phyloP scores from a whole-genome alignment of 1,284 basidiomycete species.

The Irpex sp. region DNA sequence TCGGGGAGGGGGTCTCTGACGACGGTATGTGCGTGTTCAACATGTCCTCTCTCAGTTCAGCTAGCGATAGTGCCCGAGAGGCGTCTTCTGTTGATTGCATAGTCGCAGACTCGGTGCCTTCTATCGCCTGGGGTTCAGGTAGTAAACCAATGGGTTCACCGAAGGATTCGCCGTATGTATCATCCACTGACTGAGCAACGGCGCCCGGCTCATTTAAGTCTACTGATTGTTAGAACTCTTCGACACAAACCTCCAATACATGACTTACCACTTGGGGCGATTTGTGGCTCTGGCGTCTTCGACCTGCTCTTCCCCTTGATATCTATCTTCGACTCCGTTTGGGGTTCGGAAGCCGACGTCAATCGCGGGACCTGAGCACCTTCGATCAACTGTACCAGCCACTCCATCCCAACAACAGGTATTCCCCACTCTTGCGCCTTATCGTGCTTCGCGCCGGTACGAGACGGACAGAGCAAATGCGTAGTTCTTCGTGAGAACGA shows the following conservation, averaged over 20 bases:
- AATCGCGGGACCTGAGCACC: background rate
- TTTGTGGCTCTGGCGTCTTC: background rate
- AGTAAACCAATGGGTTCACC: constrained; percentile 23
- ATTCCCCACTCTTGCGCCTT: constrained; percentile 72
- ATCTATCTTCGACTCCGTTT: background rate
- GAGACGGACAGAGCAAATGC: constrained; percentile 70
- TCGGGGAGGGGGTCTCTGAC: constrained; percentile 41
- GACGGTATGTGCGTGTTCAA: constrained; percentile 44
- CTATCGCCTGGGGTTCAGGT: background rate
- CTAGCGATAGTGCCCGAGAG: constrained; percentile 2
- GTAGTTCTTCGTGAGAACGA: constrained; percentile 63
- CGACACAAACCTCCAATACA: background rate
- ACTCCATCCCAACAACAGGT: constrained; percentile 56
- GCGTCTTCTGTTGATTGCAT: too few species aligned
- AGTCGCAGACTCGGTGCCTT: background rate
- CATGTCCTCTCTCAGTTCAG: constrained; percentile 12
- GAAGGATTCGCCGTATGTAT: constrained; percentile 11
- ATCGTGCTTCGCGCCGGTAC: constrained; percentile 64
- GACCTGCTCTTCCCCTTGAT: background rate
- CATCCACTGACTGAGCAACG: background rate
- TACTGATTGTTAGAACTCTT: background rate
- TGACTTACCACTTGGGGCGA: background rate
- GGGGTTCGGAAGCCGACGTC: too few species aligned
- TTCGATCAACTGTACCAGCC: constrained; percentile 53
- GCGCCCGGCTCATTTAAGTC: background rate